A percentile compares a stretch with the other conserved stretches of the same genome.
These are phyloP conservation scores for Penicillium dipodomyicola DNA, from an alignment of 495 filamentous ascomycete genomes.

Conservation along the genomic window DNA sequence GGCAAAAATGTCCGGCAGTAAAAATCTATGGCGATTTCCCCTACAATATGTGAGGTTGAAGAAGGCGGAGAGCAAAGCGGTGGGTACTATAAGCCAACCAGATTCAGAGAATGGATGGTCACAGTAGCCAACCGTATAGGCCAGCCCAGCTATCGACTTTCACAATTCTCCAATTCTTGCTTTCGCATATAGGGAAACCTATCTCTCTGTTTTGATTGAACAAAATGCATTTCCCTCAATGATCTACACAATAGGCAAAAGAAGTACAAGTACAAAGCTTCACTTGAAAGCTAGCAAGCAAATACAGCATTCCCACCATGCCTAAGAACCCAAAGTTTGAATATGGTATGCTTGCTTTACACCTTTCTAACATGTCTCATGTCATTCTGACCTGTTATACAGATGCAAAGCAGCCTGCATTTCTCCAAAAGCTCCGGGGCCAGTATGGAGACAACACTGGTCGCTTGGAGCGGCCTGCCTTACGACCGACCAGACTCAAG, in stretches of 20 bases:
- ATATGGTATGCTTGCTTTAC: slow-evolving; percentile 39
- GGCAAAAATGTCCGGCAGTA: neutral
- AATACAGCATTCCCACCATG: slow-evolving; percentile 31
- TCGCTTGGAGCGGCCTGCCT: slow-evolving; percentile 42
- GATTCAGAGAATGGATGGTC: neutral
- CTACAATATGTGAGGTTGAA: neutral
- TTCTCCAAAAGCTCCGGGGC: slow-evolving; percentile 45
- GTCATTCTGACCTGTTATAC: neutral
- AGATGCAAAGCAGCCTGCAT: slow-evolving; percentile 50
- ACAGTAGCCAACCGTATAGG: neutral
- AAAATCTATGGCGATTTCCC: neutral
- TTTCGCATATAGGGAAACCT: neutral
- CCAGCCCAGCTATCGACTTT: neutral
- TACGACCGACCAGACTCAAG: slow-evolving; percentile 41
- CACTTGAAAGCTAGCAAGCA: slow-evolving; percentile 16
- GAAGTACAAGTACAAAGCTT: slow-evolving; percentile 10
- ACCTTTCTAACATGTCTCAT: neutral
- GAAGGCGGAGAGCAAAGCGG: neutral
- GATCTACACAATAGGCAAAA: neutral
- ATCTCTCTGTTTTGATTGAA: neutral
- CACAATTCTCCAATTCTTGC: neutral
- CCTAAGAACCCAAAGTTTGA: slow-evolving; percentile 48
- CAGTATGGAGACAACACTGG: slow-evolving; percentile 40
- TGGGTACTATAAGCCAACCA: neutral
- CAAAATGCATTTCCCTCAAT: neutral